Base-by-base conservation (phyloP, 352 stramenopile genomes). In the Globisporangium recalcitrans region DNA sequence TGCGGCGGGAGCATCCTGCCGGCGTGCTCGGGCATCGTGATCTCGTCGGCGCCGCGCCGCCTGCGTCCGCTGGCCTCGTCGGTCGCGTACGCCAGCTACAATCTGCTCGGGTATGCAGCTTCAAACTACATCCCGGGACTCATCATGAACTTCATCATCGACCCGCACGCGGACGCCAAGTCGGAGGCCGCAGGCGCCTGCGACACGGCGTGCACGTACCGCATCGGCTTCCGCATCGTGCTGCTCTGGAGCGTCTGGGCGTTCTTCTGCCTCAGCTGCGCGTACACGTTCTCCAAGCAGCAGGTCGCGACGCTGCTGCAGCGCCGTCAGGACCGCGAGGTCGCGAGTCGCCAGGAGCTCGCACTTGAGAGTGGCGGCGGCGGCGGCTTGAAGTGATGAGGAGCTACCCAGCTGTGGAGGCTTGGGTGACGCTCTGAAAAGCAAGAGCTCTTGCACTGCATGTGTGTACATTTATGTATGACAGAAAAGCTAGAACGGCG, bases 91-190 rank as follows among this genome's bases (percentile, higher is more conserved):
- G 78, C 78, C 19, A 87, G 77, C 62, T 93, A 92, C 71, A 93
- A 93, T 60, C 68, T 93, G n/a, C 81, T 93, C n/a, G 85, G 85
- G 26, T 91, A 93, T 67, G 82, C 83, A 49, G 73, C 82, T 9
- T 91, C 82, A n/a, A 91, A 89, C 71, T 93, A 93, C 74, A 70
- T 93, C 52, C 84, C 84, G 22, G 84, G 84, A 0, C 70, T 91
- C 36, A 86, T 91, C 62, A 93, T 93, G 84, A 86, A 88, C 68
- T 73, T 91, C 56, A 88, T 93, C 52, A 75, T 93, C 49, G 71
- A 74, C 60, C 63, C 75, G 14, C 68, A 64, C 24, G 67, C 54
- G 14, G 70, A 80, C 42, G 52, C 51, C 3, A 66, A 68, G 29
- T 46, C 52, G 11, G 73, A 74, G 46, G 42, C 66, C 2, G 69